Percentiles rank a stretch among this genome's conserved stretches.
Evolutionary conservation across 164 flowering plant genomes (phyloP).

Genomic region (Chloranthus sessilifolius): DNA sequence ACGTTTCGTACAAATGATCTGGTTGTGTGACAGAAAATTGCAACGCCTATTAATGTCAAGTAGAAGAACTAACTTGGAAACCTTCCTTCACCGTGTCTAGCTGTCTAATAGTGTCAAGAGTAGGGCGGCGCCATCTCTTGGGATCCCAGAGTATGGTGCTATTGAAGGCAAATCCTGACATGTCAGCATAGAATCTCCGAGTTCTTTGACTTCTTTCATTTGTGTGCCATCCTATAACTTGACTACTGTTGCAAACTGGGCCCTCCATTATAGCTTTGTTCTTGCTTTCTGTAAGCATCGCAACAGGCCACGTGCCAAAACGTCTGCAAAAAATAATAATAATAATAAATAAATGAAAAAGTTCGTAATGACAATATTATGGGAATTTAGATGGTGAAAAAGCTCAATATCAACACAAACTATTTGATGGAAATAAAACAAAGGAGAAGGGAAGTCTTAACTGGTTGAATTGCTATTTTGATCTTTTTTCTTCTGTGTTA

Average conservation of each 20-base stretch:
- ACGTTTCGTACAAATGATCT: not conserved
- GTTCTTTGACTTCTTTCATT: conserved; percentile 22
- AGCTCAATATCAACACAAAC: too few species aligned
- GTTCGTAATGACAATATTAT: not conserved
- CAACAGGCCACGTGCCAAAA: conserved; percentile 83
- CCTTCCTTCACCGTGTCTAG: conserved; percentile 48
- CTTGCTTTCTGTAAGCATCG: conserved; percentile 34
- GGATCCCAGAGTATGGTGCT: conserved; percentile 91
- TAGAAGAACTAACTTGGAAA: conserved; percentile 43
- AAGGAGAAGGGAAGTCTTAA: too few species aligned
- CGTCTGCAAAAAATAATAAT: conserved; percentile 39
- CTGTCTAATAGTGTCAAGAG: conserved; percentile 59
- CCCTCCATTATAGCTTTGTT: conserved; percentile 43
- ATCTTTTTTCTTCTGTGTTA: too few species aligned
- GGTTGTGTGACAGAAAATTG: not conserved
- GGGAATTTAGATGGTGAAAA: too few species aligned
- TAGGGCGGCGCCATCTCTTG: conserved; percentile 72
- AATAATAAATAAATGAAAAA: not conserved
- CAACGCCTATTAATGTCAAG: not conserved
- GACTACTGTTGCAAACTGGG: conserved; percentile 71
- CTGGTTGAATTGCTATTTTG: too few species aligned
- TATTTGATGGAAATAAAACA: too few species aligned
- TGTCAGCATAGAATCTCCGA: conserved; percentile 67
- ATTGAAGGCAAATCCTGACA: conserved; percentile 88
- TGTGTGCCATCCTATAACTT: conserved; percentile 82